These are phyloP conservation scores for Phialemonium atrogriseum DNA, from an alignment of 2,329 filamentous ascomycete genomes.

Conservation along the genomic window DNA sequence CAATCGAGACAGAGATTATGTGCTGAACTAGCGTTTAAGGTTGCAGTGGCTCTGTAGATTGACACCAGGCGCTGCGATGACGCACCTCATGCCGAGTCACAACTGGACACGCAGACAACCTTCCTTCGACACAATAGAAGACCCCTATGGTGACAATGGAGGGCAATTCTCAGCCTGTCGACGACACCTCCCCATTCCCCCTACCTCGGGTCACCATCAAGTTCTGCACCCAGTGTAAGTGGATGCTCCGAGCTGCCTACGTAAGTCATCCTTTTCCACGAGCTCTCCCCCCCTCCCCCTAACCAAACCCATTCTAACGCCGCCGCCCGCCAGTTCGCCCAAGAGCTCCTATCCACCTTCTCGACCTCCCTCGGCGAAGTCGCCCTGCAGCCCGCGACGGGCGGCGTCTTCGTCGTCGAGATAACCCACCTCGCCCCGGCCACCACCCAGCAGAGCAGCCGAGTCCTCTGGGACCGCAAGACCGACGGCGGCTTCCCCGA, in stretches of 20 bases:
- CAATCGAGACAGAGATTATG: too few species aligned
- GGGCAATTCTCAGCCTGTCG: background rate
- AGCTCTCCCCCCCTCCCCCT: background rate
- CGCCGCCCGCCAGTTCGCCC: conserved; percentile 60
- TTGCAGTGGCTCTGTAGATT: too few species aligned
- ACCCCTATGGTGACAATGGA: conserved; percentile 4
- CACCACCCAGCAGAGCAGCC: conserved; percentile 13
- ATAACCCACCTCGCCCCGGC: conserved; percentile 35
- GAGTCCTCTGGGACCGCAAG: conserved; percentile 81
- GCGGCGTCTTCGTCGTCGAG: conserved; percentile 73
- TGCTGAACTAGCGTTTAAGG: too few species aligned
- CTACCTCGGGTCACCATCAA: conserved; percentile 77
- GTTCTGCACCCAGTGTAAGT: conserved; percentile 91
- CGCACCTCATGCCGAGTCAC: too few species aligned
- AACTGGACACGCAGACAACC: too few species aligned
- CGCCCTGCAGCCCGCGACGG: conserved; percentile 74
- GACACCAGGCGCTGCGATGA: too few species aligned
- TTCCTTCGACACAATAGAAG: background rate
- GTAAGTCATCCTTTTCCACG: conserved; percentile 37
- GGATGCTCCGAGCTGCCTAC: conserved; percentile 82
- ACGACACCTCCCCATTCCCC: conserved; percentile 18
- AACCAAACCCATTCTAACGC: conserved; percentile 1
- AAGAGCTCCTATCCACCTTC: conserved; percentile 94
- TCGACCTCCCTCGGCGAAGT: conserved; percentile 76
- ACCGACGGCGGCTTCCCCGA: conserved; percentile 85